phyloP scores from a whole-genome alignment of 371 early-diverging fungal genomes.

The Mortierella sp. region DNA sequence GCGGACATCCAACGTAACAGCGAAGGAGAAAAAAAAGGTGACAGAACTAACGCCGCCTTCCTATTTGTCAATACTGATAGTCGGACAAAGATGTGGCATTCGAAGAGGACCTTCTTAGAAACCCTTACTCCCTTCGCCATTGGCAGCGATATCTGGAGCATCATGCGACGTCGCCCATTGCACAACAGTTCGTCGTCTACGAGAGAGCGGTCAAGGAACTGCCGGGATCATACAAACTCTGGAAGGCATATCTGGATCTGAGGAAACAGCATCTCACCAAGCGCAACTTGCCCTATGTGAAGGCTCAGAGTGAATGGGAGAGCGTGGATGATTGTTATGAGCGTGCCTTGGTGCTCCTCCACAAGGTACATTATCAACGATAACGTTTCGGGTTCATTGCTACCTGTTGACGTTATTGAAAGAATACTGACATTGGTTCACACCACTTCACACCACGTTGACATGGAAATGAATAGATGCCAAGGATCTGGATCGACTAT shows the following conservation, averaged over 20 bases:
- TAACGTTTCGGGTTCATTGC: neutral
- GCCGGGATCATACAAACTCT: conserved; percentile 96
- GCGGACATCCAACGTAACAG: neutral
- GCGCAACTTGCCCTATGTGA: conserved; percentile 63
- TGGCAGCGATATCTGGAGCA: conserved; percentile 96
- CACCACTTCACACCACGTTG: neutral
- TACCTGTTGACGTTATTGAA: neutral
- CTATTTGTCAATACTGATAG: conserved; percentile 40
- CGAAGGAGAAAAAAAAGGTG: neutral
- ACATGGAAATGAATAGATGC: conserved; percentile 69
- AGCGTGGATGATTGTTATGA: conserved; percentile 85
- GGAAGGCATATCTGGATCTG: conserved; percentile 91
- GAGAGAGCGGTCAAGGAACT: conserved; percentile 91
- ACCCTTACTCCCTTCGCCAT: conserved; percentile 83
- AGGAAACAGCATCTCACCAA: conserved; percentile 68
- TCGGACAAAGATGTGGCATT: conserved; percentile 81
- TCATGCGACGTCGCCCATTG: conserved; percentile 70
- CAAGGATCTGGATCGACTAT: conserved; percentile 88
- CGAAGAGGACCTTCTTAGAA: conserved; percentile 92
- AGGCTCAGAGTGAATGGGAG: conserved; percentile 70
- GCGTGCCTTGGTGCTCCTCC: conserved; percentile 86
- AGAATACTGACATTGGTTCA: conserved; percentile 5
- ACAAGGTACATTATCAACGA: conserved; percentile 74
- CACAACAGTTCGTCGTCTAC: conserved; percentile 76
- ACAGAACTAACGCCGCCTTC: neutral